Evolutionary conservation across 345 rosid species (phyloP).

Genomic region (Pistacia atlantica): DNA sequence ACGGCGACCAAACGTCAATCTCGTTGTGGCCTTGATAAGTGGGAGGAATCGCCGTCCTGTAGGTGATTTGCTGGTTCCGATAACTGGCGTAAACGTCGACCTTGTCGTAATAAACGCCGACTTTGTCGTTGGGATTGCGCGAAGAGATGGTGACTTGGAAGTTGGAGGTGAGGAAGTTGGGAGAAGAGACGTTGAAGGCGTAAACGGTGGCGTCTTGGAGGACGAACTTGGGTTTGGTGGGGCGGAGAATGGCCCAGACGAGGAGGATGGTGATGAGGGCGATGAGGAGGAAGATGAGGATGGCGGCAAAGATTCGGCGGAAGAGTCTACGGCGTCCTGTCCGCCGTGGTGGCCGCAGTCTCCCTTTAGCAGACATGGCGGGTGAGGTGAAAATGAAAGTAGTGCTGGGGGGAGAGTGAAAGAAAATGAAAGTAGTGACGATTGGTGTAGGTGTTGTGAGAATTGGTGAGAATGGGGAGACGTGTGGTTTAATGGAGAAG

Average conservation of each 20-base stretch:
- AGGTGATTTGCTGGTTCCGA: constrained; percentile 77
- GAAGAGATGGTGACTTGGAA: constrained; percentile 79
- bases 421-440: background rate
- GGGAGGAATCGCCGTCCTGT: constrained; percentile 48
- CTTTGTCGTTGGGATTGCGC: constrained; percentile 74
- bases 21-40: constrained; percentile 69
- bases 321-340: constrained; percentile 25
- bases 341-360: constrained; percentile 46
- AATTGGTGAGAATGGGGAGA: background rate
- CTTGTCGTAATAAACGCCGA: constrained; percentile 87
- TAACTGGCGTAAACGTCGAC: constrained; percentile 74
- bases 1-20: constrained; percentile 78
- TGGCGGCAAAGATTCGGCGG: constrained; percentile 40
- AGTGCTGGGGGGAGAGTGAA: background rate
- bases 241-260: constrained; percentile 86
- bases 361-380: constrained; percentile 45
- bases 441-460: too few relatives aligned
- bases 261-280: constrained; percentile 60
- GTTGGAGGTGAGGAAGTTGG: constrained; percentile 72
- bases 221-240: constrained; percentile 74
- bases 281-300: constrained; percentile 57
- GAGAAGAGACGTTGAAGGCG: constrained; percentile 74
- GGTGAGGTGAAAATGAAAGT: background rate
- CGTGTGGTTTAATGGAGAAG: background rate
- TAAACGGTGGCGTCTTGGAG: constrained; percentile 93